Conservation (phyloP, 805 yeast species). For the Komagataella kurtzmanii region DNA sequence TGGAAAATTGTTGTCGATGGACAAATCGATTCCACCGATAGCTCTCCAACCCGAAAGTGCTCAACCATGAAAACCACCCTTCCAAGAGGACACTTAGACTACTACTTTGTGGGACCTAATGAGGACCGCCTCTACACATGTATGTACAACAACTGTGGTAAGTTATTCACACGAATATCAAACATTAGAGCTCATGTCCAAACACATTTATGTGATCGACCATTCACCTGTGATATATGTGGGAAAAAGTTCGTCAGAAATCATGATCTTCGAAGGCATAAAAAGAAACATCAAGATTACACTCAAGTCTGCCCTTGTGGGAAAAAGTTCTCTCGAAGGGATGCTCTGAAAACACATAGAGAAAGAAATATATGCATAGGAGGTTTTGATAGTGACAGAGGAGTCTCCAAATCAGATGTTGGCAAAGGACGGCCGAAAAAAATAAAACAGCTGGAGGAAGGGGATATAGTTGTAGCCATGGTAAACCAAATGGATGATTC, state of each 20-base stretch:
- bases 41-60: constrained; percentile 31
- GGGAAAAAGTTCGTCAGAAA: constrained; percentile 85
- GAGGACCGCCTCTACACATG: constrained; percentile 62
- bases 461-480: background rate
- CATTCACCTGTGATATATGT: constrained; percentile 72
- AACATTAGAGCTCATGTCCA: constrained; percentile 93
- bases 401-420: constrained; percentile 3
- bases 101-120: constrained; percentile 71
- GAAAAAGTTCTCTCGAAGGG: constrained; percentile 82
- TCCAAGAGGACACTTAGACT: constrained; percentile 85
- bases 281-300: constrained; percentile 70
- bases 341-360: constrained; percentile 76
- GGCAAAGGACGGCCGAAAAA: background rate
- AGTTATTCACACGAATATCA: constrained; percentile 76
- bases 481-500: background rate
- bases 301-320: constrained; percentile 80
- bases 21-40: constrained; percentile 17
- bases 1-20: constrained; percentile 19
- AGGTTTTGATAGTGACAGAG: constrained; percentile 32
- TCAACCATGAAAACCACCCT: constrained; percentile 49
- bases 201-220: constrained; percentile 90
- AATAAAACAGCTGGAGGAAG: background rate
- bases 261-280: constrained; percentile 86
- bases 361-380: constrained; percentile 73
- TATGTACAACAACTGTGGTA: constrained; percentile 64